Evolutionary conservation across 148 eudicot species (phyloP), one percentile per base, ranked within the genome.

Genomic region (Vaccinium darrowii): DNA sequence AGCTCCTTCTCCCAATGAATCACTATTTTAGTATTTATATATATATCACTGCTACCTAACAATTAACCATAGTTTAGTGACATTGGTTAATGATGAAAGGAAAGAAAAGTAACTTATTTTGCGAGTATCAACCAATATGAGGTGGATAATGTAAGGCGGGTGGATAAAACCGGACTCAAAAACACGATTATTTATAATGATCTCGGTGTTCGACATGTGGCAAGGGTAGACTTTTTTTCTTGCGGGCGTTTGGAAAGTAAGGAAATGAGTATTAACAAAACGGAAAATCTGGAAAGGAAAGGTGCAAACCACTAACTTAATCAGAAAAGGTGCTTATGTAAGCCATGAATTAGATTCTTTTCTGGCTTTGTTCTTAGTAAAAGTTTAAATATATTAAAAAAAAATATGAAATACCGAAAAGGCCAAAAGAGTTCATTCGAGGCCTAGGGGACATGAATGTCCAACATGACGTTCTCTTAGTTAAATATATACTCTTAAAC

Each of bases 311-410:
- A 82, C 82, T 78, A 78, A 83, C 85, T 83, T 83, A 78, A 85
- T 83, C 62, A 78, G 79, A 83, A 84, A 82, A 69, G 58, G 73
- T 65, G 85, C 76, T 67, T 36, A 23, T 83, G 85, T 69, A 82
- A 74, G 83, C 82, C 78, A 83, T 72, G 83, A 86, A 83, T 53
- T 79, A 57, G 86, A 86, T 83, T 69, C 80, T 78, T 47, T 79
- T 78, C 47, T 4, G 83, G 80, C 84, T 85, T 81, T 74, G 18
- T 9, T 27, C 6, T 27, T 54, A 5, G 4, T 12, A 27, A 69
- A 4, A 69, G 18, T 69, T 13, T 8, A 74, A 74, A 8, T 15
- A 74, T 1, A 33, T 7, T 18, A 16, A 39, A 39, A 74, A 71
- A 8, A 80, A 21, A 51, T 36, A 58, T 53, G 67, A 56, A 85